These are phyloP conservation scores for Aspergillus saccharolyticus DNA, from an alignment of 495 filamentous ascomycete species.

Conservation along the genomic window DNA sequence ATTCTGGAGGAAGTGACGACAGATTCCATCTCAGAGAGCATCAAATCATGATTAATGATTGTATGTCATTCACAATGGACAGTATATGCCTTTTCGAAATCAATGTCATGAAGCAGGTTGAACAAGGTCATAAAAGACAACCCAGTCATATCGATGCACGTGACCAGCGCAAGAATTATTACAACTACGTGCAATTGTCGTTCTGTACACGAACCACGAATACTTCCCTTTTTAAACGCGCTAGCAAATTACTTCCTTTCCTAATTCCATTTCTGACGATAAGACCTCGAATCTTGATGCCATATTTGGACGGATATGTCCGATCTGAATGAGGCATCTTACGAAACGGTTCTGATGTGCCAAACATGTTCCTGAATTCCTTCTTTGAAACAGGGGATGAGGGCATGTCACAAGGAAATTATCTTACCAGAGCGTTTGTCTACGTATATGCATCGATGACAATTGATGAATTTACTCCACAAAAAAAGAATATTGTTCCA, in stretches of 20 bases:
- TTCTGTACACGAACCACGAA: neutral
- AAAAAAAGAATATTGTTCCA: neutral
- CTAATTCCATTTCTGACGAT: no score
- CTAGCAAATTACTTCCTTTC: conserved; percentile 1
- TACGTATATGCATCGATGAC: conserved; percentile 3
- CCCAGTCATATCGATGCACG: conserved; percentile 11
- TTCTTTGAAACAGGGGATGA: no score
- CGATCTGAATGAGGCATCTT: conserved; percentile 5
- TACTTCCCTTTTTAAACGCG: neutral
- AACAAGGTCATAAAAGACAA: conserved; percentile 12
- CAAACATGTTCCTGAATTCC: no score
- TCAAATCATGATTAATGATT: conserved; percentile 21
- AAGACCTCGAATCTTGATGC: no score
- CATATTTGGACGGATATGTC: no score
- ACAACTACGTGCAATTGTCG: neutral
- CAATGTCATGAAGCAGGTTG: conserved; percentile 1
- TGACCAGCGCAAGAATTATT: conserved; percentile 1
- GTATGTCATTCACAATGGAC: conserved; percentile 17
- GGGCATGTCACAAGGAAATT: neutral
- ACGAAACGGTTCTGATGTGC: conserved; percentile 6
- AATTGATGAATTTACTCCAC: neutral
- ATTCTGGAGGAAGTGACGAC: conserved; percentile 5
- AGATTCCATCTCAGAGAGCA: conserved; percentile 5
- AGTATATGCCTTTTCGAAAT: conserved; percentile 18
- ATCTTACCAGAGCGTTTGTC: neutral